Conservation (phyloP, 345 rosid genomes). For the Jatropha curcas region DNA sequence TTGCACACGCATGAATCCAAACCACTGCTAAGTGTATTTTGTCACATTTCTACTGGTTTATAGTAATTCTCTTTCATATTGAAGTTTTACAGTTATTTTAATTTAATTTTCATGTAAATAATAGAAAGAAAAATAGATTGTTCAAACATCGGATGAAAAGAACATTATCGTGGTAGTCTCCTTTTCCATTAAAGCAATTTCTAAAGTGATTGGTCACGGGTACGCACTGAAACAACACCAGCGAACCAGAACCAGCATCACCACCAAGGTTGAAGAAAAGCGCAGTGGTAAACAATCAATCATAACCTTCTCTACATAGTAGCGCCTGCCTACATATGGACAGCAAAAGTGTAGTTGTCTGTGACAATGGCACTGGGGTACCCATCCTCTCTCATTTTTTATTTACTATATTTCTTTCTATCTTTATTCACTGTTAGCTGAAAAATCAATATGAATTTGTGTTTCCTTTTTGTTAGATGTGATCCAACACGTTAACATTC, state of each 20-base stretch:
- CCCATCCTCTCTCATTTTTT: neutral
- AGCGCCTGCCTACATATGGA: slow-evolving; percentile 45
- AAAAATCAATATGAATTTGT: neutral
- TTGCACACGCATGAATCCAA: no score
- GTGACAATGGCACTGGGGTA: slow-evolving; percentile 99
- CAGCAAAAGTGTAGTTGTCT: slow-evolving; percentile 76
- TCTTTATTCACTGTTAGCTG: neutral
- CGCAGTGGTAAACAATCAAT: neutral
- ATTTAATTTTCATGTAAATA: no score
- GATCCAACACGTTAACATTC: neutral
- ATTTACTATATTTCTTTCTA: neutral
- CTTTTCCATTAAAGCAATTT: neutral
- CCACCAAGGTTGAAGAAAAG: neutral
- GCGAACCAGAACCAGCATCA: neutral
- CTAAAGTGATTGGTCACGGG: neutral
- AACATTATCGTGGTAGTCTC: neutral
- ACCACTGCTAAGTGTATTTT: no score
- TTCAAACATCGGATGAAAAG: no score
- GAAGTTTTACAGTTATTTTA: no score
- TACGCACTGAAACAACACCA: neutral
- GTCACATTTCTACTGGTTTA: no score
- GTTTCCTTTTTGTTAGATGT: neutral
- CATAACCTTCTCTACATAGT: neutral
- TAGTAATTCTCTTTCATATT: no score
- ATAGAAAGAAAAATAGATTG: no score